Evolutionary conservation across 2,329 filamentous ascomycete genomes (phyloP).

Genomic region (Colletotrichum limetticola): DNA sequence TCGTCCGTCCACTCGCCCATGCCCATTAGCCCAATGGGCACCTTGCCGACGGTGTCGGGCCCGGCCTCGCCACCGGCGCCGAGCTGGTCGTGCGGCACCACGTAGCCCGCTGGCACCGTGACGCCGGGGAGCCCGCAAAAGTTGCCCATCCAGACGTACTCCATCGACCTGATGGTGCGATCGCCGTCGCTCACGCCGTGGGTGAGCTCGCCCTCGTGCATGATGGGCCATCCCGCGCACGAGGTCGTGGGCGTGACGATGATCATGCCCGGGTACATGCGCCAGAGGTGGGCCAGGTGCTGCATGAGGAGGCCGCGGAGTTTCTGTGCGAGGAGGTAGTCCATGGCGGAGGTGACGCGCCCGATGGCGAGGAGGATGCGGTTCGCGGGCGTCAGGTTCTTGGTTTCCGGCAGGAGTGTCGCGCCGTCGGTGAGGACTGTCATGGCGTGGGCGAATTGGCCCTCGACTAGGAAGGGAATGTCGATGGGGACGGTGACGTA

Average conservation of each 20-base stretch:
- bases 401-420: constrained; percentile 56
- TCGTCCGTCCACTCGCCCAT: constrained; percentile 66
- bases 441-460: constrained; percentile 78
- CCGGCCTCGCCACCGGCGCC: constrained; percentile 45
- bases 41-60: constrained; percentile 48
- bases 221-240: constrained; percentile 58
- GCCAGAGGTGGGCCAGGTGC: constrained; percentile 76
- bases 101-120: constrained; percentile 58
- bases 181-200: constrained; percentile 59
- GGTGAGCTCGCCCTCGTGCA: constrained; percentile 46
- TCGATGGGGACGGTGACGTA: constrained; percentile 66
- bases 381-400: constrained; percentile 68
- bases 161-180: constrained; percentile 57
- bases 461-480: constrained; percentile 69
- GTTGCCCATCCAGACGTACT: constrained; percentile 63
- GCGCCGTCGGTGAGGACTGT: constrained; percentile 75
- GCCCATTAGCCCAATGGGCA: constrained; percentile 66
- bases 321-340: constrained; percentile 77
- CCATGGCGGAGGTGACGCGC: constrained; percentile 69
- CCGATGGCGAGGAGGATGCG: constrained; percentile 74
- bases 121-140: constrained; percentile 60
- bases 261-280: constrained; percentile 72
- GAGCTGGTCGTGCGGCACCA: constrained; percentile 47
- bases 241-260: constrained; percentile 76
- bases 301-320: constrained; percentile 76